Conservation (phyloP, 306 rosid genomes). For the barrel medic (Medicago truncatula) region DNA sequence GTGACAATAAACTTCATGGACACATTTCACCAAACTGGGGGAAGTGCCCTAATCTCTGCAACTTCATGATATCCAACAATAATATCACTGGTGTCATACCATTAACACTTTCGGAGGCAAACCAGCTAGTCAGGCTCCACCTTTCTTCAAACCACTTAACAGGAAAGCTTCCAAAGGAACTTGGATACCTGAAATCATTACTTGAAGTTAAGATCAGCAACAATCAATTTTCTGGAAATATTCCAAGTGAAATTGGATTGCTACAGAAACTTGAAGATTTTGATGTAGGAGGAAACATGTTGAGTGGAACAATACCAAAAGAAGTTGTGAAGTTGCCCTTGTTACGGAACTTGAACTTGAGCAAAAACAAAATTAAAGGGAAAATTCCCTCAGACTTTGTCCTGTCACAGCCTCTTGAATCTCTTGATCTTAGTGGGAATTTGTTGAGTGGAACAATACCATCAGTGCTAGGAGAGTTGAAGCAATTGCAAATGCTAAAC, state of each 20-base stretch:
- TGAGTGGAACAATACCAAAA: constrained; percentile 36
- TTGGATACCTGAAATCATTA: constrained; percentile 24
- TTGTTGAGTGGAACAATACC: constrained; percentile 46
- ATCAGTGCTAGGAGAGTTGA: constrained; percentile 39
- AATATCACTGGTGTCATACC: constrained; percentile 38
- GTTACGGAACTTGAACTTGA: constrained; percentile 32
- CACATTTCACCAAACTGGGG: constrained; percentile 39
- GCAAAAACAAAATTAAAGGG: constrained; percentile 30
- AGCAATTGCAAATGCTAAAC: constrained; percentile 37
- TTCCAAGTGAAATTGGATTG: constrained; percentile 36
- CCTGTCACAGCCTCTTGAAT: constrained; percentile 23
- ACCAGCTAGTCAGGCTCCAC: constrained; percentile 24
- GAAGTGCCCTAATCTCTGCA: background rate
- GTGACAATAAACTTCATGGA: constrained; percentile 43
- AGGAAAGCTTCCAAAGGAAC: constrained; percentile 47
- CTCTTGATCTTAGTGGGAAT: constrained; percentile 56
- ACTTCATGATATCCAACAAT: constrained; percentile 3
- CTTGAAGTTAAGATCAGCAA: constrained; percentile 6
- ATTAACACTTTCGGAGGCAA: background rate
- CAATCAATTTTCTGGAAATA: constrained; percentile 35
- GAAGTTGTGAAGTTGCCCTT: constrained; percentile 22
- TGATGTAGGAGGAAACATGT: constrained; percentile 32
- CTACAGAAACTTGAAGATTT: background rate
- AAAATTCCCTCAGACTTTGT: constrained; percentile 25
- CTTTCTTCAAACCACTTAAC: constrained; percentile 43